These are phyloP conservation scores for Sesbania bispinosa DNA, from an alignment of 306 rosid genomes.

Conservation along the genomic window DNA sequence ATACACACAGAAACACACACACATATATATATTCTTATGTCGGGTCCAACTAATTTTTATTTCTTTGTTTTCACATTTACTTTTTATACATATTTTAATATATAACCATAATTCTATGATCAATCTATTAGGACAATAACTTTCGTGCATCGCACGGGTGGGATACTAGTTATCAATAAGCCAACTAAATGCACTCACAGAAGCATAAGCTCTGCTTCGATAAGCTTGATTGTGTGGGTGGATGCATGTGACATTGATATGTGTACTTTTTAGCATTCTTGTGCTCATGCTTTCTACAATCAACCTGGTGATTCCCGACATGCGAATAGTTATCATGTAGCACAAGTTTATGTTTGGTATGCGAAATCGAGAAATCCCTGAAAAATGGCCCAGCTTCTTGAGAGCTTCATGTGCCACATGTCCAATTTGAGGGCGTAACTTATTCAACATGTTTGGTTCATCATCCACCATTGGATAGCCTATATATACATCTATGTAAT, in stretches of 20 bases:
- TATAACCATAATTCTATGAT: no score
- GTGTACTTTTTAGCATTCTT: not conserved
- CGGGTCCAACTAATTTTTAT: no score
- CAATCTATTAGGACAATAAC: no score
- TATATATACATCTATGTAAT: no score
- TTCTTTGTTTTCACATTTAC: no score
- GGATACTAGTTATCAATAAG: not conserved
- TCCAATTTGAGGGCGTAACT: not conserved
- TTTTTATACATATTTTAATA: no score
- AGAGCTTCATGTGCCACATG: not conserved
- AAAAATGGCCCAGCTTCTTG: not conserved
- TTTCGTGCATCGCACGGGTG: no score
- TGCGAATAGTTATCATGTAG: not conserved
- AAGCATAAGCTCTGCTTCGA: not conserved
- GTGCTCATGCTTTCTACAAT: not conserved
- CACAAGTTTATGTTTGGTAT: not conserved
- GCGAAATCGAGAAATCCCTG: not conserved
- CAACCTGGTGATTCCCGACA: not conserved
- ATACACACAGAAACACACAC: no score
- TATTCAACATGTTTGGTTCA: not conserved
- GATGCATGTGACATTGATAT: not conserved
- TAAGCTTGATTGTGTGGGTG: not conserved
- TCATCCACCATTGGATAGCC: not conserved
- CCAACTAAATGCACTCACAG: not conserved
- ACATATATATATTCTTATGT: no score